phyloP scores from a whole-genome alignment of 306 rosid species.

The Oemleria cerasiformis region DNA sequence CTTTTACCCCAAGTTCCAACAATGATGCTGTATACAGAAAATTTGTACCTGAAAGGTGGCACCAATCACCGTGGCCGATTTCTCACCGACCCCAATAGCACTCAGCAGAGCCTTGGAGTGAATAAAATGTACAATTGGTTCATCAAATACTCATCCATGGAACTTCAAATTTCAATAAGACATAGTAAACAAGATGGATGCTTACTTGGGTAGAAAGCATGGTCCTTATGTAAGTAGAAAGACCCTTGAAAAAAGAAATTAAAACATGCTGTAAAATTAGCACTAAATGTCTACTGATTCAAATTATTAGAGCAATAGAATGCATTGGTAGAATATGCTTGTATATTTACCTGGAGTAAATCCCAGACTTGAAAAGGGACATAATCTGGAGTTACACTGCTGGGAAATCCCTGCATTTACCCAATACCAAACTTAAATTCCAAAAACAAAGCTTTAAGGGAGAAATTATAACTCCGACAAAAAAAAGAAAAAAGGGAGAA shows the following conservation, averaged over 20 bases:
- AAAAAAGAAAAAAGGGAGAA: neutral
- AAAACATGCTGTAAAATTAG: neutral
- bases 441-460: neutral
- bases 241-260: slow-evolving; percentile 50
- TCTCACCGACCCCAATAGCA: slow-evolving; percentile 97
- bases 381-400: slow-evolving; percentile 93
- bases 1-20: slow-evolving; percentile 15
- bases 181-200: neutral
- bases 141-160: slow-evolving; percentile 2
- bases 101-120: slow-evolving; percentile 73
- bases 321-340: slow-evolving; percentile 12
- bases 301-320: slow-evolving; percentile 4
- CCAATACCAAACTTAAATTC: neutral
- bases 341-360: slow-evolving; percentile 64
- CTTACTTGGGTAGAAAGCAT: slow-evolving; percentile 98
- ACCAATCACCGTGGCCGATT: slow-evolving; percentile 91
- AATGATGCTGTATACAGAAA: slow-evolving; percentile 6
- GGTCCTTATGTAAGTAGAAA: slow-evolving; percentile 87
- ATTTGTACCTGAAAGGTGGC: slow-evolving; percentile 91
- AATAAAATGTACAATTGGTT: slow-evolving; percentile 10
- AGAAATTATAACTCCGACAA: neutral
- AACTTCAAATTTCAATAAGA: slow-evolving; percentile 8
- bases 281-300: neutral
- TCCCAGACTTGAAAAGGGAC: slow-evolving; percentile 95
- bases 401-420: slow-evolving; percentile 80